Base-by-base conservation (phyloP, 108 stramenopile species). In the Parietichytrium sp. region DNA sequence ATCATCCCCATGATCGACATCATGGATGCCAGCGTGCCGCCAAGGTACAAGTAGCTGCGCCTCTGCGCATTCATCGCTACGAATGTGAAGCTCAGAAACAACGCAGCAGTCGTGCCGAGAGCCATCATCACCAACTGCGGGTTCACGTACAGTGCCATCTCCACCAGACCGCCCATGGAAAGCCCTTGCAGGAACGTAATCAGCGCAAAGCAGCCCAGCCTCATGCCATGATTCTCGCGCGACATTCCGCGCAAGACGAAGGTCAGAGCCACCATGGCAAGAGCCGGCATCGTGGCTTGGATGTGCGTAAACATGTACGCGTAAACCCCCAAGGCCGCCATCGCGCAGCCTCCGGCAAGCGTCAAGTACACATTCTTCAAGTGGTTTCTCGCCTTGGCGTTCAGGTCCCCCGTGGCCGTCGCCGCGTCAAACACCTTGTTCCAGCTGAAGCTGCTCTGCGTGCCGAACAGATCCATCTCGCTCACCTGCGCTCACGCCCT, bases 1-100 rank as follows among this genome's bases (percentile, higher is more conserved):
- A 3, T 15, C 13, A 55, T 3, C 36, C 36, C 0, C 15, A 81
- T n/a, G 38, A 55, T 25, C 6, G 33, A 4, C 26, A 80, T 48
- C 13, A 25, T 47, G 18, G 82, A 83, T 31, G 38, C 47, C 29
- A 87, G 82, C 20, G 85, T 31, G 26, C 85, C 87, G 25, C 85
- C 86, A 29, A 88, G 86, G 87, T 87, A 88, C 25, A 88, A 83
- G 55, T 52, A 78, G 51, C 47, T 42, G 45, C 87, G 47, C 16
- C 84, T 38, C 78, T 87, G 80, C 45, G 87, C n/a, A 23, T 85
- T 12, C 27, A 88, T 48, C 6, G 87, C 87, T 3, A 79, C 29
- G 6, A 79, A 82, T 47, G 87, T 48, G 12, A 88, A 88, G 86
- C 78, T 54, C 27, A 26, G 52, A 25, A 88, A 88, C 26, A 88